These are phyloP conservation scores for Erysiphe pulchra DNA, from an alignment of 2,329 filamentous ascomycete genomes.

Conservation along the genomic window DNA sequence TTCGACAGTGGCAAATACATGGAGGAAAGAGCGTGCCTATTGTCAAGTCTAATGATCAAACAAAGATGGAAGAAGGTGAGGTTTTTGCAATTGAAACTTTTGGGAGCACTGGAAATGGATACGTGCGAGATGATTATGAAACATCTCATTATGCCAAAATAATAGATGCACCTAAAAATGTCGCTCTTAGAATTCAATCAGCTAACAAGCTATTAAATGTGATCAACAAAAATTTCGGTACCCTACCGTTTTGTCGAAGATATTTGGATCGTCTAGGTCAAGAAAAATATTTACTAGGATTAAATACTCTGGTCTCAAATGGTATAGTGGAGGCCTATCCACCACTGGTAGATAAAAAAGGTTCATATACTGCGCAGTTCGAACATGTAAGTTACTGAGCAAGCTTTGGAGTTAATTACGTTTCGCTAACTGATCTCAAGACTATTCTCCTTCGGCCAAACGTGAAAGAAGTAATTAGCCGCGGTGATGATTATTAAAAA, in stretches of 20 bases:
- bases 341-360: conserved; percentile 74
- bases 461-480: conserved; percentile 69
- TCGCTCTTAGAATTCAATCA: conserved; percentile 51
- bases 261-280: conserved; percentile 84
- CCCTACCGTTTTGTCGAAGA: conserved; percentile 68
- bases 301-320: conserved; percentile 62
- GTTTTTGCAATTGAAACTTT: conserved; percentile 93
- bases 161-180: conserved; percentile 40
- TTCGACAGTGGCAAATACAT: conserved; percentile 72
- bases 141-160: conserved; percentile 68
- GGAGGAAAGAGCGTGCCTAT: conserved; percentile 85
- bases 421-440: conserved; percentile 16
- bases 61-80: conserved; percentile 95
- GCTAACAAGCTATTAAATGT: conserved; percentile 66
- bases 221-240: conserved; percentile 93
- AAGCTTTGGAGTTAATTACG: neutral
- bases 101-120: conserved; percentile 74
- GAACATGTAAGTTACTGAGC: conserved; percentile 45
- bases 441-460: conserved; percentile 54
- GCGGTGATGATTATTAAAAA: conserved; percentile 53
- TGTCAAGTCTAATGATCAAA: conserved; percentile 65
- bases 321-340: conserved; percentile 82
- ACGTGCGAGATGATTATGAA: conserved; percentile 66
- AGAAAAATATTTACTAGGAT: conserved; percentile 74
- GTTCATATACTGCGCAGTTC: conserved; percentile 80